A percentile compares a stretch with the other conserved stretches of the same genome.
These are phyloP conservation scores for Symbiodinium pilosum DNA, from an alignment of 73 alveolate species.

Conservation along the genomic window DNA sequence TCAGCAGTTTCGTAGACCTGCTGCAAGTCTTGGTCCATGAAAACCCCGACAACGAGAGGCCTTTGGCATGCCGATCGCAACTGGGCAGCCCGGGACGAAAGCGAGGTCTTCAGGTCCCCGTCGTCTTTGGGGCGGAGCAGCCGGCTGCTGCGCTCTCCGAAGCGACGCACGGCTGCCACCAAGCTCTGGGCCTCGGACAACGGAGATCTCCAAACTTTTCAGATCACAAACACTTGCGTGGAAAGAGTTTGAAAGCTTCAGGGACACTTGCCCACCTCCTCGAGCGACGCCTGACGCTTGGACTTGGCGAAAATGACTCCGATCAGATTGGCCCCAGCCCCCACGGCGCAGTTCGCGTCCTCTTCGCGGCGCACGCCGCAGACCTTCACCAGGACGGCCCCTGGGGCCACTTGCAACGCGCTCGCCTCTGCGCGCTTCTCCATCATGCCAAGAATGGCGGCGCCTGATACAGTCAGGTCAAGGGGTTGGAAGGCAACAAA, in stretches of 20 bases:
- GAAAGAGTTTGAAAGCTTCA: no score
- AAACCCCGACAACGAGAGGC: constrained; percentile 69
- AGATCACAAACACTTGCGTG: not conserved
- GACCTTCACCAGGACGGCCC: constrained; percentile 89
- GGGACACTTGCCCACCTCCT: not conserved
- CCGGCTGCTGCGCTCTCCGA: constrained; percentile 67
- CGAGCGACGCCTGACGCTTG: constrained; percentile 62
- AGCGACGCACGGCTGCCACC: constrained; percentile 53
- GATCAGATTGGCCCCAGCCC: constrained; percentile 82
- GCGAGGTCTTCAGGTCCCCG: not conserved
- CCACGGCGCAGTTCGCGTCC: constrained; percentile 62
- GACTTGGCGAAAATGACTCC: constrained; percentile 87
- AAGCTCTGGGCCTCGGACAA: constrained; percentile 26
- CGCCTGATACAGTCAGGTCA: no score
- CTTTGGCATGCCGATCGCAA: not conserved
- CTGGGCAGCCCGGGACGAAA: not conserved
- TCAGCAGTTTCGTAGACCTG: not conserved
- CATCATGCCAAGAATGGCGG: constrained; percentile 85
- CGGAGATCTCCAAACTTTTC: not conserved
- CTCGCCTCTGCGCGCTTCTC: not conserved
- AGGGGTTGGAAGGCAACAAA: no score
- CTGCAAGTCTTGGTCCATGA: constrained; percentile 61
- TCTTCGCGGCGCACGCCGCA: constrained; percentile 74
- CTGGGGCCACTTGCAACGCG: constrained; percentile 36
- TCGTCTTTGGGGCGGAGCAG: not conserved